Evolutionary conservation across 2,329 filamentous ascomycete species (phyloP).

Genomic region (Aschersonia sp.): DNA sequence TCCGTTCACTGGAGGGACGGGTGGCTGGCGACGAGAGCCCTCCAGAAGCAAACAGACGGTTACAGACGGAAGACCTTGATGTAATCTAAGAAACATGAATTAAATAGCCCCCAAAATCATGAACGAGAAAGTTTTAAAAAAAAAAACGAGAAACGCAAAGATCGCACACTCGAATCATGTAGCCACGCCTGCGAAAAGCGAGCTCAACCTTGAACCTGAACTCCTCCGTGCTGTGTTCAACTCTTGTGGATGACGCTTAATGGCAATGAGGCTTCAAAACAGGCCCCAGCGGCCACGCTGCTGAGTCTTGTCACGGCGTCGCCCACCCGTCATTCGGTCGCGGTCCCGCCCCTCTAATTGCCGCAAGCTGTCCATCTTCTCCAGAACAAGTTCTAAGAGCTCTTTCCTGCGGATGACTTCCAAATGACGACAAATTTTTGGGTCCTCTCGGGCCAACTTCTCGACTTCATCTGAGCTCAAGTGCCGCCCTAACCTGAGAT

Average conservation of each 20-base stretch:
- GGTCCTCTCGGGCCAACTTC: constrained; percentile 82
- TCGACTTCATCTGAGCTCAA: constrained; percentile 71
- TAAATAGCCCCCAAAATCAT: too few relatives aligned
- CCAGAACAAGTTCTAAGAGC: constrained; percentile 77
- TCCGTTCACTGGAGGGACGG: neutral
- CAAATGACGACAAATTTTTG: constrained; percentile 74
- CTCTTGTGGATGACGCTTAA: too few relatives aligned
- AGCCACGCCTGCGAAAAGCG: too few relatives aligned
- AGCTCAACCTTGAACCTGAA: too few relatives aligned
- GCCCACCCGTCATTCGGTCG: constrained; percentile 21
- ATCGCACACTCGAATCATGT: too few relatives aligned
- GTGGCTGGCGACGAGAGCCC: too few relatives aligned
- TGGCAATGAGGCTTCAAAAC: constrained; percentile 17
- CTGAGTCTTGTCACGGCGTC: constrained; percentile 17
- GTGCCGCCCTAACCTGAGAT: constrained; percentile 69
- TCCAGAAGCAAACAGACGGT: too few relatives aligned
- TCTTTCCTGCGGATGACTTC: constrained; percentile 90
- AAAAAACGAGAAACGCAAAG: neutral
- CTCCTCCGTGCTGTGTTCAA: too few relatives aligned
- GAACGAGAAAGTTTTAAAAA: neutral
- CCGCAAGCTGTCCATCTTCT: constrained; percentile 87
- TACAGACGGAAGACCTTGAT: too few relatives aligned
- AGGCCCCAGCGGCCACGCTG: constrained; percentile 34
- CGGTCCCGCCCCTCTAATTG: constrained; percentile 67
- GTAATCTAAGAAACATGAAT: too few relatives aligned